These are phyloP conservation scores for Pyrus communis DNA, from an alignment of 306 rosid genomes.

Conservation along the genomic window DNA sequence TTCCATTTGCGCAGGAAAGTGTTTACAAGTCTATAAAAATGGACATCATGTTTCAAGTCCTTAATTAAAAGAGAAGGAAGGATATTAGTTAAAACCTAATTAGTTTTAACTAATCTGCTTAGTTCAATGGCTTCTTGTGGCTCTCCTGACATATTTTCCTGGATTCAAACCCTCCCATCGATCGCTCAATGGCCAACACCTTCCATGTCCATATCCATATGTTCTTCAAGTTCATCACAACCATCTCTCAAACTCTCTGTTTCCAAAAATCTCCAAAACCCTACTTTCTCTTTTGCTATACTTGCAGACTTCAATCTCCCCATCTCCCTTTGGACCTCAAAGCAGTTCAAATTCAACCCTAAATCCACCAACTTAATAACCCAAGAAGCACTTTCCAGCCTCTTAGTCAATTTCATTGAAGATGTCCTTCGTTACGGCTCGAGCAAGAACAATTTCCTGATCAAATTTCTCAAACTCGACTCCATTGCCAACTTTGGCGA, in stretches of 20 bases:
- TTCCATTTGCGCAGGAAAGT: conserved; percentile 9
- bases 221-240: conserved; percentile 47
- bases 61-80: not conserved
- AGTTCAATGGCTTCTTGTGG: conserved; percentile 48
- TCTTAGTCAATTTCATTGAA: conserved; percentile 52
- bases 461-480: conserved; percentile 45
- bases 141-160: conserved; percentile 53
- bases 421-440: conserved; percentile 76
- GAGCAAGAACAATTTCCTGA: conserved; percentile 23
- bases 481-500: conserved; percentile 34
- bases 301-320: conserved; percentile 59
- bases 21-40: conserved; percentile 3
- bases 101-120: not conserved
- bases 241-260: conserved; percentile 67
- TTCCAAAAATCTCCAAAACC: conserved; percentile 37
- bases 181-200: conserved; percentile 55
- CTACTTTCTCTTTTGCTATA: conserved; percentile 38
- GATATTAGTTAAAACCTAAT: not conserved
- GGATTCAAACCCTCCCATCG: conserved; percentile 80
- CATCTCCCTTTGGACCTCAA: conserved; percentile 73
- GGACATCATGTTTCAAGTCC: not conserved
- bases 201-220: conserved; percentile 41
- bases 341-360: conserved; percentile 40
- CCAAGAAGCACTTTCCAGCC: conserved; percentile 39
- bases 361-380: conserved; percentile 19